Base-by-base conservation (phyloP, 1,284 basidiomycete species). In the Hypsizygus ulmarius region DNA sequence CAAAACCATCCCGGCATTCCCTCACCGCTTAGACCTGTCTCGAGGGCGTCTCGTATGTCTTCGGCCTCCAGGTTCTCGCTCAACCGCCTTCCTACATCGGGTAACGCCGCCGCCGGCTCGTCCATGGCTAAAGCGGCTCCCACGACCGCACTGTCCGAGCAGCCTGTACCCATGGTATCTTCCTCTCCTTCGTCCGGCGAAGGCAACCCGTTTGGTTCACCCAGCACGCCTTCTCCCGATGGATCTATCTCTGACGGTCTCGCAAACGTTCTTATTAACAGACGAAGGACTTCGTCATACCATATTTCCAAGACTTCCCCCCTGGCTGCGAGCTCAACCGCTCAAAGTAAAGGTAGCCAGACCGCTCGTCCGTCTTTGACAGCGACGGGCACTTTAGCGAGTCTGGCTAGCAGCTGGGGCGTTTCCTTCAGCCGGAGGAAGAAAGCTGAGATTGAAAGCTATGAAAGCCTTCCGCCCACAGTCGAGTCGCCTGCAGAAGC, bases 81-180 rank as follows among this genome's bases (percentile, higher is more conserved):
- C 0, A 76, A 71, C 18, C 75, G 81, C 16, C 70, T 81, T 27
- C 82, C 84, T 21, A 67, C 73, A 1, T 66, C 86, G 51, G 81
- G 76, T 32, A 72, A 69, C 32, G 67, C 71, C 3, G 63, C 70
- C 2, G 63, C 72, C 25, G 61, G 62, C n/a, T 66, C 74, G 1
- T 56, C 68, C 56, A 62, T 34, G 59, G 61, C 69, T 10, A 89
- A 89, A 62, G 83, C 82, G 0, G 74, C 75, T 19, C 74, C 85
- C 5, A 88, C 86, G 6, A 87, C 78, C 1, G 87, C 87, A 3
- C 58, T 89, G 21, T 73, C 81, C 4, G 84, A 83, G 34, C 73
- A 74, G 40, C 64, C 69, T 25, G 21, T 25, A 15, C 48, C 75
- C 32, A 59, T 78, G 14, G 61, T 69, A 3, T 61, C 65, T 6